Evolutionary conservation across 1,139 yeast genomes (phyloP), one percentile per base, ranked within the genome.

Genomic region (Magnusiomyces magnusii): DNA sequence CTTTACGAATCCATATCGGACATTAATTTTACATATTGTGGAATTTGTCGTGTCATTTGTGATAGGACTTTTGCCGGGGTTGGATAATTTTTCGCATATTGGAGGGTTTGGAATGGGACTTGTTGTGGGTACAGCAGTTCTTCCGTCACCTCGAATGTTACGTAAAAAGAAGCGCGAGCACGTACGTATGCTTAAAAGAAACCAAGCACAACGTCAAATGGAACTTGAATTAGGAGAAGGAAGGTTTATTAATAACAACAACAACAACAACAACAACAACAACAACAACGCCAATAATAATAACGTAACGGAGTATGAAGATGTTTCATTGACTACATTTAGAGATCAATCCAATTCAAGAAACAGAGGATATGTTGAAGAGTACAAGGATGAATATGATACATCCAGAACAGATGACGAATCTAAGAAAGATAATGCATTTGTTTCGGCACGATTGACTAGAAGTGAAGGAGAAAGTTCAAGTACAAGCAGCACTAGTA

Each of bases 21-120:
- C 79, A 54, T 73, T 86, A 7, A 61, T 71, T 36, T 74, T 81
- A 25, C 80, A 84, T 75, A 64, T 85, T 23, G 73, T 75, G 9
- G 92, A 86, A 67, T 78, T 86, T 53, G 67, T 85, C 19, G 75
- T 86, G 2, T 80, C 86, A 47, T 78, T 86, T 59, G 87, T 81
- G 1, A 72, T 86, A 31, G 93, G 93, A 0, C 73, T 86, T 39
- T 72, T 86, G 23, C 93, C 93, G 0, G 93, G 93, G 0, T 71
- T 86, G 58, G 93, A 86, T 70, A 86, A 86, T 69, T 86, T 86
- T 68, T 80, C 88, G 58, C 93, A 86, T 69, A 80, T 86, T 63
- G 93, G 93, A 3, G 93, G 93, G 2, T 85, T 86, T 71, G 81
- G 84, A 28, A 74, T 83, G 73, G 93, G 93, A 0, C 55, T 84